Evolutionary conservation across 495 filamentous ascomycete genomes (phyloP).

Genomic region (Penicillium pancosmium): DNA sequence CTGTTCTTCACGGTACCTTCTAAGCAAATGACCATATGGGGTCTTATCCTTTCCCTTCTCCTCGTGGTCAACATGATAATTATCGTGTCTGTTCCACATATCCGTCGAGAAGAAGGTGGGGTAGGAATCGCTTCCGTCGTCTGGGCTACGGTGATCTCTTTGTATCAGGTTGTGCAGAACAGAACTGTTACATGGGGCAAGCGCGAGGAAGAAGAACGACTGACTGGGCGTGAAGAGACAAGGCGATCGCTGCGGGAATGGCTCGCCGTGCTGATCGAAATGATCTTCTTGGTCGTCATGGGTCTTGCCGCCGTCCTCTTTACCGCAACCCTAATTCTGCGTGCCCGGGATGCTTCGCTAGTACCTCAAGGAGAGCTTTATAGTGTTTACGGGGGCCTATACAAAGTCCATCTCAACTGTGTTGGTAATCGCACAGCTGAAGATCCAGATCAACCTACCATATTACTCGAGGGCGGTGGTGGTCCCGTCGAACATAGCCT

Average conservation of each 20-base stretch:
- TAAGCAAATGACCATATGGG: slow-evolving; percentile 69
- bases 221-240: slow-evolving; percentile 88
- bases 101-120: slow-evolving; percentile 85
- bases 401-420: slow-evolving; percentile 84
- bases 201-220: slow-evolving; percentile 83
- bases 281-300: slow-evolving; percentile 66
- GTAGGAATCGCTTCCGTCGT: slow-evolving; percentile 82
- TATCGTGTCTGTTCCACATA: slow-evolving; percentile 68
- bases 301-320: slow-evolving; percentile 68
- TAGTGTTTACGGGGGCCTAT: slow-evolving; percentile 78
- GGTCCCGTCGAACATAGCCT: slow-evolving; percentile 72
- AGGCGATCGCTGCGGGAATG: slow-evolving; percentile 81
- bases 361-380: slow-evolving; percentile 70
- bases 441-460: slow-evolving; percentile 57
- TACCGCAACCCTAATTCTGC: slow-evolving; percentile 76
- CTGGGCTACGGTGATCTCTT: slow-evolving; percentile 68
- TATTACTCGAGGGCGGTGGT: slow-evolving; percentile 82
- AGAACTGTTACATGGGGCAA: slow-evolving; percentile 90
- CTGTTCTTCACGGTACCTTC: slow-evolving; percentile 87
- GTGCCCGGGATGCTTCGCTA: slow-evolving; percentile 73
- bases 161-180: slow-evolving; percentile 64
- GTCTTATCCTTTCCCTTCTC: slow-evolving; percentile 66
- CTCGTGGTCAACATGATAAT: slow-evolving; percentile 78
- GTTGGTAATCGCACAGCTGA: slow-evolving; percentile 62
- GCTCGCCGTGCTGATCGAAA: slow-evolving; percentile 77